Evolutionary conservation across 495 filamentous ascomycete species (phyloP).

Genomic region (Penicillium malachiteum): DNA sequence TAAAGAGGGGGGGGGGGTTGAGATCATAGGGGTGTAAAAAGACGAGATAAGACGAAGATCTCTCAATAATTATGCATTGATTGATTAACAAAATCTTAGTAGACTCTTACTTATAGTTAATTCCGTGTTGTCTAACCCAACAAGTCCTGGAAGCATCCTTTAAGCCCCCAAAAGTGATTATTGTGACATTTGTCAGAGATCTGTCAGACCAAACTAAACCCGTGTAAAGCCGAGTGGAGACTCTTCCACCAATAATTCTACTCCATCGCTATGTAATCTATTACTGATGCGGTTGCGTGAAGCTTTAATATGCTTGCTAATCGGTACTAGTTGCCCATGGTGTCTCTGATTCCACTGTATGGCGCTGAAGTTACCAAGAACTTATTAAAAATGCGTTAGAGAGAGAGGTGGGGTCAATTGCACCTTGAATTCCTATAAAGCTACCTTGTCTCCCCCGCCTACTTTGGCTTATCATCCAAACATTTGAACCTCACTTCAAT

Average conservation of each 20-base stretch:
- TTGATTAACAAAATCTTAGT: neutral
- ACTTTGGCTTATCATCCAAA: neutral
- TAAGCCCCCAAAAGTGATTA: neutral
- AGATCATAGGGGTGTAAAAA: neutral
- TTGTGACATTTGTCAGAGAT: slow-evolving; percentile 36
- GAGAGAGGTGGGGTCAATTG: too few relatives aligned
- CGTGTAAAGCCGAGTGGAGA: slow-evolving; percentile 16
- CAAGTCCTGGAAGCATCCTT: neutral
- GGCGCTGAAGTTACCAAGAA: neutral
- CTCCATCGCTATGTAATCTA: slow-evolving; percentile 32
- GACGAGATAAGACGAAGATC: too few relatives aligned
- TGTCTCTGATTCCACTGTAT: neutral
- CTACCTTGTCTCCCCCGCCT: slow-evolving; percentile 2
- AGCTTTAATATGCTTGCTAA: slow-evolving; percentile 13
- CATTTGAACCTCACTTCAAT: slow-evolving; percentile 2
- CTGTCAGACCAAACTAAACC: slow-evolving; percentile 34
- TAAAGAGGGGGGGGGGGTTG: neutral
- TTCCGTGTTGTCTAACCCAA: neutral
- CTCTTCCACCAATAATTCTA: slow-evolving; percentile 13
- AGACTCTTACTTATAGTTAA: neutral
- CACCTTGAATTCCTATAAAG: slow-evolving; percentile 8
- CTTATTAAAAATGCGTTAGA: too few relatives aligned
- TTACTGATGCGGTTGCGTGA: slow-evolving; percentile 30
- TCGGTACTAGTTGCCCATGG: slow-evolving; percentile 1
- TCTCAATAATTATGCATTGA: too few relatives aligned